Evolutionary conservation across 75 land plant genomes (phyloP), one percentile per base, ranked within the genome.

Genomic region (Sequoiadendron giganteum): DNA sequence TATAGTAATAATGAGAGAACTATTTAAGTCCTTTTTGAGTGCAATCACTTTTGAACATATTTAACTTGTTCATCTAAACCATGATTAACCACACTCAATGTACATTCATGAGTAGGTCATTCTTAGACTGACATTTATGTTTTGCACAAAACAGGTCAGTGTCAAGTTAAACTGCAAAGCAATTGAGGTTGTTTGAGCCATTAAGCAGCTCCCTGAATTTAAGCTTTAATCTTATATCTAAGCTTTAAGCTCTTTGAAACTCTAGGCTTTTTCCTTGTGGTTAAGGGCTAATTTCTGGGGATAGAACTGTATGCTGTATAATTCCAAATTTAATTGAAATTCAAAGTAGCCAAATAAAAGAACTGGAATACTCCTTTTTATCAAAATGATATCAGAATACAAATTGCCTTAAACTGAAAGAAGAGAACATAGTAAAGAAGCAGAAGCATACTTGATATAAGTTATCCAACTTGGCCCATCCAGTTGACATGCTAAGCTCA

Each of bases 401-500:
- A 8, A 45, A 82, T 82, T 40, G 10, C 25, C 45, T 28, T 43
- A 82, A 42, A 42, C 43, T 42, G 48, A 42, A 82, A 11, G 42
- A 45, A 42, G 4, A 9, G 18, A 39, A 34, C 21, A 16, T 15
- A 79, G 1, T 1, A 80, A 42, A 13, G 19, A 82, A 82, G n/a
- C 30, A 42, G 40, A 72, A 34, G 19, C 89, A 91, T 94, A 97
- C 98, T 86, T 91, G 93, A 68, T 98, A 98, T 0, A 94, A 90
- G 1, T 92, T 93, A 89, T 97, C 91, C 43, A 98, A 82, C 55
- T 85, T 49, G 34, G 85, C 90, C 99, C 99, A 98, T n/a, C 99
- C 99, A 87, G 99, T 97, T 73, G 97, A 92, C 18, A 92, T 92
- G 55, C 99, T 97, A 90, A 92, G 86, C 86, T 94, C 94, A 92